Base-by-base conservation (phyloP, 83 land plant species). In the Picea abies region DNA sequence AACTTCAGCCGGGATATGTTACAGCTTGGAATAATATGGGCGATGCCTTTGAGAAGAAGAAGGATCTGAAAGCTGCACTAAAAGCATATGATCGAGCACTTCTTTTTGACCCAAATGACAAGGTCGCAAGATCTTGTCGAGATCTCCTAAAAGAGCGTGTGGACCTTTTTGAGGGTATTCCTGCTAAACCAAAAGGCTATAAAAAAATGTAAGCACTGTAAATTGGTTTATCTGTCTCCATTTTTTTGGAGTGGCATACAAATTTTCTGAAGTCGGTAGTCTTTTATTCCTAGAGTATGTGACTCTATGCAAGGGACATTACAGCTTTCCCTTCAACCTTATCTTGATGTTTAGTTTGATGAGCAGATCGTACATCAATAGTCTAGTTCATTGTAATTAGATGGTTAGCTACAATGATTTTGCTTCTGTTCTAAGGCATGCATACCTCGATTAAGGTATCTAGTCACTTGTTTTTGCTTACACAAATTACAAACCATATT, bases 21-120 rank as follows among this genome's bases (percentile, higher is more conserved):
- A 92, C 93, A 37, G 98, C 99, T 1, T 97, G 99, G 99, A 97
- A 97, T 93, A 97, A 97, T 90, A 87, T 97, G 29, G 98, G 98
- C 3, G 92, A 91, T 84, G 98, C 97, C 10, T 97, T 94, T 85
- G 97, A 97, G 88, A 90, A 93, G 87, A 92, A 91, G 80, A 96
- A 97, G 44, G 91, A 97, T 39, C 86, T 87, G 37, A 82, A 72
- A 25, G 78, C 86, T 64, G 99, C 99, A 15, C 88, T 95, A 11
- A 91, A 87, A 63, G 97, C 99, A 67, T 97, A 94, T 84, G 99
- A 97, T 29, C 96, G 95, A 85, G 96, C 93, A 7, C 85, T 97
- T 62, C 96, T 94, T 84, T 96, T 95, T 70, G 98, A 97, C 83
- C 99, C 99, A 23, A 89, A 92, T 85, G 96, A 97, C 81, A 90